Percentiles rank a stretch among this genome's conserved stretches.
Evolutionary conservation across 768 basidiomycete species (phyloP).

Genomic region (Amanita brunnescens): DNA sequence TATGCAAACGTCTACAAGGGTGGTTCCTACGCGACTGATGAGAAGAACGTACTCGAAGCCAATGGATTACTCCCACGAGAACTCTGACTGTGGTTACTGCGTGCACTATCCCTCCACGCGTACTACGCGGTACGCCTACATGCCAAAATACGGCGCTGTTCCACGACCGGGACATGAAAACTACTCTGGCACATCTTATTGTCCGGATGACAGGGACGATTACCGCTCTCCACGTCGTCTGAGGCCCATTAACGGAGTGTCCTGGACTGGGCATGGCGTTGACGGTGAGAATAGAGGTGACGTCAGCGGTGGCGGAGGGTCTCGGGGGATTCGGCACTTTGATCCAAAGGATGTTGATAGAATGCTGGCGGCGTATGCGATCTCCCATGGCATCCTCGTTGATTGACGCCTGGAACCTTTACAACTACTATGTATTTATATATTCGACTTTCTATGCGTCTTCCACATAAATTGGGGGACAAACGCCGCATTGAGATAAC

Average conservation of each 20-base stretch:
- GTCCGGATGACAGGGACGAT: not conserved
- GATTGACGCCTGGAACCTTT: not conserved
- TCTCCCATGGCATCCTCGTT: not conserved
- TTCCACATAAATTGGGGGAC: not conserved
- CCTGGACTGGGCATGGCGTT: not conserved
- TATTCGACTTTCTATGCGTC: not conserved
- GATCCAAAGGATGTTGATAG: not conserved
- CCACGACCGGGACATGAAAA: not conserved
- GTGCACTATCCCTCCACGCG: not conserved
- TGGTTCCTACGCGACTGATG: not conserved
- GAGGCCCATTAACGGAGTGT: not conserved
- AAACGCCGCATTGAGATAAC: no score
- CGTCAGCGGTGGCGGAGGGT: slow-evolving; percentile 1
- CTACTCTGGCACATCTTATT: no score
- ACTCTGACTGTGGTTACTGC: not conserved
- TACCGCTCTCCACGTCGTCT: not conserved
- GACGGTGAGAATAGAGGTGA: not conserved
- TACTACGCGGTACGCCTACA: not conserved
- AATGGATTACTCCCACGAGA: not conserved
- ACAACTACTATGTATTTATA: not conserved
- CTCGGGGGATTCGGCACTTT: not conserved
- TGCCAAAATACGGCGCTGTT: not conserved
- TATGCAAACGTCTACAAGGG: not conserved
- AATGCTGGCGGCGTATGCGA: not conserved
- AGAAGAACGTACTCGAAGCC: not conserved